phyloP scores from a whole-genome alignment of 345 rosid genomes.

The Eucalyptus shirleyi region DNA sequence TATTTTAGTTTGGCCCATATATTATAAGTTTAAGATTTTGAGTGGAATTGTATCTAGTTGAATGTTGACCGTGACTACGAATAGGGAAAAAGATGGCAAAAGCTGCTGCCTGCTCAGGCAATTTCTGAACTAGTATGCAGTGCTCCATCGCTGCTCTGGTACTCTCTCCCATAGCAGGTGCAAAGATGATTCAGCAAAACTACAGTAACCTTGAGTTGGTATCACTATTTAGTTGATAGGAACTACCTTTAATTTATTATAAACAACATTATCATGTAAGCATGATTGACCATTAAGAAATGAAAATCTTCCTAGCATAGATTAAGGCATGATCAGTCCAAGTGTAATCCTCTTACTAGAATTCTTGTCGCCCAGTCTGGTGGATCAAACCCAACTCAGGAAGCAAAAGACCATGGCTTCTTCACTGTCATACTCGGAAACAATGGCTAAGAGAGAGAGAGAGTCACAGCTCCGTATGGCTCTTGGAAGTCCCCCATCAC shows the following conservation, averaged over 20 bases:
- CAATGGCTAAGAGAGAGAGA: neutral
- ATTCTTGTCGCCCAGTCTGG: neutral
- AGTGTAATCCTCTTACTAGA: neutral
- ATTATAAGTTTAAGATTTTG: neutral
- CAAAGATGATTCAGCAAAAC: neutral
- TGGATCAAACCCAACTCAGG: neutral
- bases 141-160: neutral
- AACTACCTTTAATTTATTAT: neutral
- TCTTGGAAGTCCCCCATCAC: conserved; percentile 96
- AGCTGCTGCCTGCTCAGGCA: neutral
- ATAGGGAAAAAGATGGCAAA: neutral
- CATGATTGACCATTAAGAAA: neutral
- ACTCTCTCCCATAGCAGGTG: neutral
- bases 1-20: neutral
- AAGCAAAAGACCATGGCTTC: conserved; percentile 29
- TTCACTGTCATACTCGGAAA: conserved; percentile 2
- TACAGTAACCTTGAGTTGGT: neutral
- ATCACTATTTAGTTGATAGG: neutral
- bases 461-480: conserved; percentile 61
- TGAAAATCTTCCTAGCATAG: neutral
- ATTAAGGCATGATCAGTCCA: neutral
- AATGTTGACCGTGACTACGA: too few relatives aligned
- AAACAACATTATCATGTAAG: neutral
- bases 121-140: neutral
- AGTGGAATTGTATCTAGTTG: too few relatives aligned